Evolutionary conservation across 371 early-diverging fungal species (phyloP), one percentile per base, ranked within the genome.

Genomic region (Synchytrium microbalum): DNA sequence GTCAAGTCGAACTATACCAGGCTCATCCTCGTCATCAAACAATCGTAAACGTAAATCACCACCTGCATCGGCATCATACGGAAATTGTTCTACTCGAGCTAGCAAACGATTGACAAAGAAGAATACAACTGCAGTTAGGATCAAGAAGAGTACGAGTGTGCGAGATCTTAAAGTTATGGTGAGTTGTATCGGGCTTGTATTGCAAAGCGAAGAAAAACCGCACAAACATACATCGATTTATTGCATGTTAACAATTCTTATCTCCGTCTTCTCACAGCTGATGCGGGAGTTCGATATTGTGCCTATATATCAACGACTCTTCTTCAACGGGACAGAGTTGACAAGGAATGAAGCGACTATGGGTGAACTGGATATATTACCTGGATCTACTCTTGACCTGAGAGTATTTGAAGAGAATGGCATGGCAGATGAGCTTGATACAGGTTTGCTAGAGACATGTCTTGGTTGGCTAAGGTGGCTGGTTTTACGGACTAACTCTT

Each of bases 371-470:
- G 60, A 51, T 27, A 46, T 64, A 24, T 31, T 30, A 3, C 38
- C 30, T 1, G 64, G 60, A 29, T 55, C 38, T 25, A n/a, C 30
- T 5, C 30, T 64, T 8, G 64, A 64, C 24, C 30, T 56, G 14
- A 29, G 56, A n/a, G 33, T 64, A 24, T 64, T 64, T 33, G 64
- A 64, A 23, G 58, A 59, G 32, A 58, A 64, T 59, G 61, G 29
- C 52, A 51, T 51, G 16, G 52, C 16, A 16, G 52, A 51, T 5
- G 56, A 25, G 25, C 56, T 10, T 26, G 56, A 29, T 56, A n/a
- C 10, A n/a, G 56, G 19, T n/a, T n/a, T n/a, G n/a, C n/a, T n/a
- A n/a, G n/a, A n/a, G n/a, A n/a, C n/a, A n/a, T n/a, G n/a, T n/a
- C n/a, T n/a, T n/a, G n/a, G n/a, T n/a, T n/a, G n/a, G n/a, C n/a